These are phyloP conservation scores for Fusarium sp. DNA, from an alignment of 2,329 filamentous ascomycete species.

Conservation along the genomic window DNA sequence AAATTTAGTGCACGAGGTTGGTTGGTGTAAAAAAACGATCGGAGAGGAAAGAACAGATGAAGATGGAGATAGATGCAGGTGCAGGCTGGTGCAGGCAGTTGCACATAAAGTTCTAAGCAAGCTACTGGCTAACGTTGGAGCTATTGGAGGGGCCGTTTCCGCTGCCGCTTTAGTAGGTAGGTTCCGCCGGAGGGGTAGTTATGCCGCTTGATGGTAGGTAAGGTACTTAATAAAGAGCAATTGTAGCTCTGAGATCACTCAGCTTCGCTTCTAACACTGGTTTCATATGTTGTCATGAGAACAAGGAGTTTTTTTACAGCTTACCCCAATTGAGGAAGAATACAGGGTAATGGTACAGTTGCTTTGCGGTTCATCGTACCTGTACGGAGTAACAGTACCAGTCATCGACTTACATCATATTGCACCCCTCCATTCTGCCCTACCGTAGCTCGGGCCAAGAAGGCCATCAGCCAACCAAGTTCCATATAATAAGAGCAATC, in stretches of 20 bases:
- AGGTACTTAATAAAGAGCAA: not conserved
- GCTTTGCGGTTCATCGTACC: slow-evolving; percentile 1
- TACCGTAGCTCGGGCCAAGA: slow-evolving; percentile 6
- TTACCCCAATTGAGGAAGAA: not conserved
- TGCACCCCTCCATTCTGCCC: slow-evolving; percentile 19
- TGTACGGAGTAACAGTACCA: not conserved
- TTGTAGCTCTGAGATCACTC: not conserved
- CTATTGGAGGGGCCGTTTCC: slow-evolving; percentile 23
- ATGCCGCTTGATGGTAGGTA: not conserved
- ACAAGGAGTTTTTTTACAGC: not conserved
- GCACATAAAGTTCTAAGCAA: slow-evolving; percentile 11
- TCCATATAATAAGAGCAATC: not conserved
- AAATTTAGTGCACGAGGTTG: slow-evolving; percentile 17
- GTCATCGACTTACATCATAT: slow-evolving; percentile 19
- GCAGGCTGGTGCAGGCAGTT: slow-evolving; percentile 14
- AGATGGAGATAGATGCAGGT: slow-evolving; percentile 25
- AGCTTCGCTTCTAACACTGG: not conserved
- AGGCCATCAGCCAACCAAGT: not conserved
- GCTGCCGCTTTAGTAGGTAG: not conserved
- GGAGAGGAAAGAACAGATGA: slow-evolving; percentile 16
- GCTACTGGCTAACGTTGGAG: slow-evolving; percentile 15
- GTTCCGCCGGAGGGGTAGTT: slow-evolving; percentile 10
- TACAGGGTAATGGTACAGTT: not conserved
- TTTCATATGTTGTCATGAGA: not conserved
- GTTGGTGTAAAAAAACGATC: slow-evolving; percentile 15